phyloP scores from a whole-genome alignment of 2,329 filamentous ascomycete species.

The Botrytis cinerea region DNA sequence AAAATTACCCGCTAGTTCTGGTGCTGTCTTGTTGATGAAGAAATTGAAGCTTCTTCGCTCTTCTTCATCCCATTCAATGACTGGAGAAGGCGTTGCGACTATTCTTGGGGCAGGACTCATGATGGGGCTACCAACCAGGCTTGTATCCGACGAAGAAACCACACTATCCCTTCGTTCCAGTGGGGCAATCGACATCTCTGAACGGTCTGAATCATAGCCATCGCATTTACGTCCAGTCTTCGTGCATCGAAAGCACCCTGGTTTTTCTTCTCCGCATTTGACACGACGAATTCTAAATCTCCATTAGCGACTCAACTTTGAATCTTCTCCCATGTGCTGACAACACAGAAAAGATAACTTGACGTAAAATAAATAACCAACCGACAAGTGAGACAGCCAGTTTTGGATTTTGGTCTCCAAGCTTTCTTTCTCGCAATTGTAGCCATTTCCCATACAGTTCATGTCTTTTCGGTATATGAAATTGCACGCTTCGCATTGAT shows the following conservation, averaged over 20 bases:
- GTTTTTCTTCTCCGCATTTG: slow-evolving; percentile 40
- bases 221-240: slow-evolving; percentile 39
- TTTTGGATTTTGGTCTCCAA: slow-evolving; percentile 37
- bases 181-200: background rate
- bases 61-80: slow-evolving; percentile 7
- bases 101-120: background rate
- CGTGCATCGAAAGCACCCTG: slow-evolving; percentile 37
- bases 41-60: slow-evolving; percentile 30
- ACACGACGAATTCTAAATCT: slow-evolving; percentile 36
- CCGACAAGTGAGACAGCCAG: slow-evolving; percentile 39
- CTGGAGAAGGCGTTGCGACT: background rate
- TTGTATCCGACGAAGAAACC: background rate
- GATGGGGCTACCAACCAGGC: background rate
- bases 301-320: slow-evolving; percentile 7
- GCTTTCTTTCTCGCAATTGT: slow-evolving; percentile 31
- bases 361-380: slow-evolving; percentile 24
- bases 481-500: background rate
- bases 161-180: background rate
- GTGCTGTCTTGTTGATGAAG: slow-evolving; percentile 34
- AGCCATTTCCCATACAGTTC: background rate
- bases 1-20: slow-evolving; percentile 34
- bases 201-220: slow-evolving; percentile 31
- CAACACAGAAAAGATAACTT: background rate
- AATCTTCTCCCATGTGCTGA: background rate
- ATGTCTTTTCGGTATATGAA: background rate